Evolutionary conservation across 2,329 filamentous ascomycete genomes (phyloP).

Genomic region (Talaromyces pinophilus): DNA sequence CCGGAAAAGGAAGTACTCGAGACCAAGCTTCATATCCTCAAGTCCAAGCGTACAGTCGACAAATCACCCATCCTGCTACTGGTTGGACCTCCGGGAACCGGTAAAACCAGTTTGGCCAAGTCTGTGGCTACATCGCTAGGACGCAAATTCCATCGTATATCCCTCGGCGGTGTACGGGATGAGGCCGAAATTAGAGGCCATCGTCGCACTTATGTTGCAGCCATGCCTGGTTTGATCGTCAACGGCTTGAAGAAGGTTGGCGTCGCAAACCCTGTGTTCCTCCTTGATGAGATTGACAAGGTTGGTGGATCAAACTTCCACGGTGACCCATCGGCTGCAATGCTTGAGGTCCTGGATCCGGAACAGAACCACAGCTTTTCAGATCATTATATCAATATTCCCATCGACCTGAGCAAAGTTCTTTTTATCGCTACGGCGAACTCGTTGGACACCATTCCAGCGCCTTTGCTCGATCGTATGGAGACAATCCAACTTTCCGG

Average conservation of each 20-base stretch:
- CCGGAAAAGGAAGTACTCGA: slow-evolving; percentile 49
- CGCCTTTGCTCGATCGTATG: slow-evolving; percentile 94
- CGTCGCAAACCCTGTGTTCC: slow-evolving; percentile 90
- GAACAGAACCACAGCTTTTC: slow-evolving; percentile 95
- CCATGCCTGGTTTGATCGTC: slow-evolving; percentile 96
- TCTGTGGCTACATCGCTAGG: slow-evolving; percentile 90
- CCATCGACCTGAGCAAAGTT: slow-evolving; percentile 93
- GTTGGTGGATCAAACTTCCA: slow-evolving; percentile 88
- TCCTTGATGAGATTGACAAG: slow-evolving; percentile 98
- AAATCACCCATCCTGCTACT: slow-evolving; percentile 94
- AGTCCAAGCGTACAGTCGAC: slow-evolving; percentile 82
- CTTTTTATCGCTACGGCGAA: slow-evolving; percentile 98
- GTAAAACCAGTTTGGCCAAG: slow-evolving; percentile 92
- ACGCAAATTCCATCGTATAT: slow-evolving; percentile 95
- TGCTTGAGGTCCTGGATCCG: slow-evolving; percentile 96
- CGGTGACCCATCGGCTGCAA: slow-evolving; percentile 92
- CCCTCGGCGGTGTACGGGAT: slow-evolving; percentile 89
- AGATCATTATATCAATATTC: slow-evolving; percentile 95
- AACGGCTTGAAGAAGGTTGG: slow-evolving; percentile 93
- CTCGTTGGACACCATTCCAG: slow-evolving; percentile 87
- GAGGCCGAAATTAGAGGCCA: slow-evolving; percentile 97
- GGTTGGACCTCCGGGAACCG: slow-evolving; percentile 88
- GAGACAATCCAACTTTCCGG: slow-evolving; percentile 91
- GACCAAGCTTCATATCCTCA: slow-evolving; percentile 72
- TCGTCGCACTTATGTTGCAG: slow-evolving; percentile 91